A percentile compares a stretch with the other conserved stretches of the same genome.
Evolutionary conservation across 768 basidiomycete genomes (phyloP).

Genomic region (Mycena chlorophos): DNA sequence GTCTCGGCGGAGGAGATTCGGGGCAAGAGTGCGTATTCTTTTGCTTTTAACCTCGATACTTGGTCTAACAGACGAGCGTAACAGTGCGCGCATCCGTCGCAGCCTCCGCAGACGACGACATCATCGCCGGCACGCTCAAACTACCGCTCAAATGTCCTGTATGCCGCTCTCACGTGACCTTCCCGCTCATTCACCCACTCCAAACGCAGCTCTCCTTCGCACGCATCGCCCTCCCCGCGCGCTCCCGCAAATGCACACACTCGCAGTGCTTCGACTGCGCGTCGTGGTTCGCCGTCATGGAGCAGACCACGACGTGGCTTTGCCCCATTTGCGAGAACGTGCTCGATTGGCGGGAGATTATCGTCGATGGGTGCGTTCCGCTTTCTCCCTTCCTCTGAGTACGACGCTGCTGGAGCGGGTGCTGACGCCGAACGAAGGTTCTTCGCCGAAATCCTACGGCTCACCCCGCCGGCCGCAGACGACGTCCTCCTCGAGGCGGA

Average conservation of each 20-base stretch:
- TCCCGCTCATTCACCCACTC: neutral
- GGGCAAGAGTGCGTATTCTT: slow-evolving; percentile 44
- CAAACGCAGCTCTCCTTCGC: slow-evolving; percentile 57
- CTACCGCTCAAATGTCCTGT: slow-evolving; percentile 76
- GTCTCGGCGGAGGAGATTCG: slow-evolving; percentile 50
- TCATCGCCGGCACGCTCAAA: slow-evolving; percentile 61
- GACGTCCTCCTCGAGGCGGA: slow-evolving; percentile 73
- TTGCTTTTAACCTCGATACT: neutral
- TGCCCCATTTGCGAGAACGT: slow-evolving; percentile 73
- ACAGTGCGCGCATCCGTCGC: slow-evolving; percentile 43
- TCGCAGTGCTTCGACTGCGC: slow-evolving; percentile 73
- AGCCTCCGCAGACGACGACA: slow-evolving; percentile 59
- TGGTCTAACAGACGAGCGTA: too few relatives aligned
- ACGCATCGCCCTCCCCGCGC: slow-evolving; percentile 61
- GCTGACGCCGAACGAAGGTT: slow-evolving; percentile 42
- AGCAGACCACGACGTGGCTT: slow-evolving; percentile 72
- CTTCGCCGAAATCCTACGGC: slow-evolving; percentile 60
- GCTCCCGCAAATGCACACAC: slow-evolving; percentile 63
- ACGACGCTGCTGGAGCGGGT: too few relatives aligned
- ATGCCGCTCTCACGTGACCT: slow-evolving; percentile 26
- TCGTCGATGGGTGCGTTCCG: slow-evolving; percentile 65
- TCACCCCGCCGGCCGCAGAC: slow-evolving; percentile 59
- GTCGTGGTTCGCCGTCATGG: slow-evolving; percentile 73
- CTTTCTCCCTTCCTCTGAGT: neutral
- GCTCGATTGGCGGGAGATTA: slow-evolving; percentile 59